Conservation (phyloP, 768 basidiomycete species). For the Hemileccinum impolitum region DNA sequence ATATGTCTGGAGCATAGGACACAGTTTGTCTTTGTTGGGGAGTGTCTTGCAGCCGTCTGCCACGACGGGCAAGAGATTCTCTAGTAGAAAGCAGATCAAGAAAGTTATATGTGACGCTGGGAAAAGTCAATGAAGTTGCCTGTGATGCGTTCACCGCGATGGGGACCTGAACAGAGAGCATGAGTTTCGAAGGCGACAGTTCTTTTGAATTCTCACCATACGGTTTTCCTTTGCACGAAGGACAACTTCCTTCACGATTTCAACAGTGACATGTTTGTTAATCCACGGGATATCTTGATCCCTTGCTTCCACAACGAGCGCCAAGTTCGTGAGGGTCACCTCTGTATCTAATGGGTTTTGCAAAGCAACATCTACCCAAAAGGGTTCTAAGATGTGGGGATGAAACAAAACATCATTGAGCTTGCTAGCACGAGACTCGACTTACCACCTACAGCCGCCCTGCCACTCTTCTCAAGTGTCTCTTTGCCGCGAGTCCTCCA, state of each 20-base stretch:
- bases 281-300: constrained; percentile 30
- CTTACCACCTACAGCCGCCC: constrained; percentile 63
- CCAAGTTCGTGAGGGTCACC: constrained; percentile 62
- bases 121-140: constrained; percentile 53
- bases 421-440: neutral
- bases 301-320: constrained; percentile 47
- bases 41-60: constrained; percentile 74
- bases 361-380: constrained; percentile 72
- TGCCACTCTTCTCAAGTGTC: constrained; percentile 50
- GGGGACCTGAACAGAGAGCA: constrained; percentile 44
- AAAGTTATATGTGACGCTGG: constrained; percentile 63
- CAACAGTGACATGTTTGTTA: constrained; percentile 48
- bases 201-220: constrained; percentile 42
- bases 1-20: constrained; percentile 67
- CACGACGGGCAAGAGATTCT: constrained; percentile 69
- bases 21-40: constrained; percentile 62
- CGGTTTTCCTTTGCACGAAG: constrained; percentile 64
- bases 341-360: constrained; percentile 74
- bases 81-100: constrained; percentile 64
- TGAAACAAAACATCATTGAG: neutral
- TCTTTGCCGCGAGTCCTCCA: constrained; percentile 56
- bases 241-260: constrained; percentile 57
- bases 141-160: constrained; percentile 54
- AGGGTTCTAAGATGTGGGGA: constrained; percentile 48
- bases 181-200: neutral